These are phyloP conservation scores for Arachis monticola DNA, from an alignment of 331 rosid species.

Conservation along the genomic window DNA sequence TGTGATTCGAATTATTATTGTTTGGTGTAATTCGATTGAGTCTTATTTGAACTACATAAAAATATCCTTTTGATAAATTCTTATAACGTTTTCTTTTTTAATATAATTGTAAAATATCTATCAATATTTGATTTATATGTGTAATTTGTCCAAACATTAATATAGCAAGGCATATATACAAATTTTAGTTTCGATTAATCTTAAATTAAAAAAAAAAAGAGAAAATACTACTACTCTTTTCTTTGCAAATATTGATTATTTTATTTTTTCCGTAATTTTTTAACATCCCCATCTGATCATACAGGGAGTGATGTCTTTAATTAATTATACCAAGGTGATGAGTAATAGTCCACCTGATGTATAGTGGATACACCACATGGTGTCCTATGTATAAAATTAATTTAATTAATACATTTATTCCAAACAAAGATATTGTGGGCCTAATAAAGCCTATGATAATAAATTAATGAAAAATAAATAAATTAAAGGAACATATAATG, in stretches of 20 bases:
- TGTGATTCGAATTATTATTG: no score
- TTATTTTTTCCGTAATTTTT: no score
- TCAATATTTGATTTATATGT: no score
- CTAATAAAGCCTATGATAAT: neutral
- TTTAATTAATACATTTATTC: constrained; percentile 7
- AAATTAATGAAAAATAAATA: neutral
- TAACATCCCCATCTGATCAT: neutral
- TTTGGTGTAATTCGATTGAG: no score
- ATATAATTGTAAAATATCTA: no score
- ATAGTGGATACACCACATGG: constrained; percentile 23
- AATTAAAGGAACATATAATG: neutral
- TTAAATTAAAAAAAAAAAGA: neutral
- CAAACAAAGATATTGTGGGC: constrained; percentile 32
- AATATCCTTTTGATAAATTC: no score
- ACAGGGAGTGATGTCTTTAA: constrained; percentile 23
- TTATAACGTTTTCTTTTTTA: no score
- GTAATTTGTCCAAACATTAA: no score
- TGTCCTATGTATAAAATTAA: neutral
- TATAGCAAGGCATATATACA: no score
- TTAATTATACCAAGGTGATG: constrained; percentile 1
- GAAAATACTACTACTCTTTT: neutral
- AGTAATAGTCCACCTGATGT: constrained; percentile 15
- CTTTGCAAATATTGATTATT: neutral
- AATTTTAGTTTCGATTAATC: no score
- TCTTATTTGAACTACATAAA: no score